Percentiles rank a stretch among this genome's conserved stretches.
Evolutionary conservation across 192 early-diverging fungal genomes (phyloP).

Genomic region (Coemansia pectinata): DNA sequence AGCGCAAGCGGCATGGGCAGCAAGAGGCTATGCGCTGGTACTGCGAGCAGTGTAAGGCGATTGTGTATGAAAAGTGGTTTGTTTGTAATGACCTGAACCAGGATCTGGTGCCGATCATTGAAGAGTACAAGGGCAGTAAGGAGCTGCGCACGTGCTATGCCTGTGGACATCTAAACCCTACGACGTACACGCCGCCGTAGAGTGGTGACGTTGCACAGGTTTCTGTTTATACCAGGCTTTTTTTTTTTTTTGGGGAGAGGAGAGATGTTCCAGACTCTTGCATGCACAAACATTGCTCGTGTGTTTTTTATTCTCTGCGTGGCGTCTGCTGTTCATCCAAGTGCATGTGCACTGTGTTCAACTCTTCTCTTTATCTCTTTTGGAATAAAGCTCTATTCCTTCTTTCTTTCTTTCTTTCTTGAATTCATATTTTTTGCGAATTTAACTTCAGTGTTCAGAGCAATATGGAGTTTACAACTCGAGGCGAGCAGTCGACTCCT

Average conservation of each 20-base stretch:
- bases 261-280: neutral
- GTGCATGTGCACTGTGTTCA: neutral
- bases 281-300: neutral
- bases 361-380: neutral
- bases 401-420: neutral
- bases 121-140: slow-evolving; percentile 67
- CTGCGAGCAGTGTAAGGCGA: slow-evolving; percentile 77
- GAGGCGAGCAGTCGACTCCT: neutral
- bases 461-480: neutral
- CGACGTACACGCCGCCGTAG: slow-evolving; percentile 13
- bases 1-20: slow-evolving; percentile 76
- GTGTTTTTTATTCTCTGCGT: neutral
- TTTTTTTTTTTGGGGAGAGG: neutral
- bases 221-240: neutral
- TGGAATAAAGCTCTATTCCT: neutral
- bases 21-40: slow-evolving; percentile 93
- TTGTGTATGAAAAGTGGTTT: slow-evolving; percentile 91
- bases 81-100: slow-evolving; percentile 85
- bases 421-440: neutral
- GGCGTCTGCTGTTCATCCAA: neutral
- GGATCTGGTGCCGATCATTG: slow-evolving; percentile 91
- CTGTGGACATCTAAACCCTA: slow-evolving; percentile 66
- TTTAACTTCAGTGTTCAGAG: neutral
- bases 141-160: slow-evolving; percentile 76
- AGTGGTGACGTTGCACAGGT: neutral